A percentile compares a stretch with the other conserved stretches of the same genome.
phyloP scores from a whole-genome alignment of 345 rosid genomes.

The Citrus inodora region DNA sequence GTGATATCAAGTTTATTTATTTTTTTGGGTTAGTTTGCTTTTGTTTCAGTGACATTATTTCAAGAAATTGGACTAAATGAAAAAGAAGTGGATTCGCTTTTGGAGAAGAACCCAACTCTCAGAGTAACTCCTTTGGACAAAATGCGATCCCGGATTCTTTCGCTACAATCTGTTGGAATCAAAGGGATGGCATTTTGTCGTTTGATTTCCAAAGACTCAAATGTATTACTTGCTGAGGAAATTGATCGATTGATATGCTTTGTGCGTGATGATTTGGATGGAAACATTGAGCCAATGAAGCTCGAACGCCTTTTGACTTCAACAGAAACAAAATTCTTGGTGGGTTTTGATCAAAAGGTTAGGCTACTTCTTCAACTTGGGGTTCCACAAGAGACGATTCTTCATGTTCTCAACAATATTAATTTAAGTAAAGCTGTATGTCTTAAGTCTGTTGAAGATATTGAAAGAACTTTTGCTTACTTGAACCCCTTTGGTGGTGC shows the following conservation, averaged over 20 bases:
- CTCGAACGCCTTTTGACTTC: constrained; percentile 47
- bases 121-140: constrained; percentile 31
- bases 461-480: constrained; percentile 51
- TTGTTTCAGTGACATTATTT: constrained; percentile 41
- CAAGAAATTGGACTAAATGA: constrained; percentile 38
- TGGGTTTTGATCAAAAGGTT: constrained; percentile 55
- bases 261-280: constrained; percentile 40
- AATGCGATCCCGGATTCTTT: constrained; percentile 32
- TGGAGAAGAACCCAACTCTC: constrained; percentile 40
- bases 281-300: constrained; percentile 44
- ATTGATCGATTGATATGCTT: constrained; percentile 40
- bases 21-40: not conserved
- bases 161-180: constrained; percentile 50
- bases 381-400: constrained; percentile 49
- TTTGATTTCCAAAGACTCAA: constrained; percentile 47
- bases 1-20: not conserved
- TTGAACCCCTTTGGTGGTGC: constrained; percentile 58
- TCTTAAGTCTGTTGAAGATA: constrained; percentile 54
- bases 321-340: constrained; percentile 40
- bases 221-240: constrained; percentile 50
- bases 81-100: constrained; percentile 34
- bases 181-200: constrained; percentile 40
- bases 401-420: constrained; percentile 57
- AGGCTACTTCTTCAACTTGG: constrained; percentile 46
- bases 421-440: constrained; percentile 52